phyloP scores from a whole-genome alignment of 306 rosid species.

The Boehmeria nivea region DNA sequence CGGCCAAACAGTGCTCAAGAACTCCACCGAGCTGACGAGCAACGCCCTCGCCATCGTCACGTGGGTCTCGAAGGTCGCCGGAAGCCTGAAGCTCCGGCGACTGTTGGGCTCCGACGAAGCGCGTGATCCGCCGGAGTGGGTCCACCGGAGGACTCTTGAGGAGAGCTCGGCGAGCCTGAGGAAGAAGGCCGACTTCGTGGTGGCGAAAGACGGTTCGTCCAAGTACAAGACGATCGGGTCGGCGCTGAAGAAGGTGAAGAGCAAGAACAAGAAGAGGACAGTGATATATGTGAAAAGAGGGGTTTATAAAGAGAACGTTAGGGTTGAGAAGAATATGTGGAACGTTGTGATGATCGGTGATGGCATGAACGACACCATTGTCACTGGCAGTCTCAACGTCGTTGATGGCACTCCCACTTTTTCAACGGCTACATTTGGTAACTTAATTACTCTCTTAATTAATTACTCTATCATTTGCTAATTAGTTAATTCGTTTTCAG shows the following conservation, averaged over 20 bases:
- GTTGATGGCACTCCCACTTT: conserved; percentile 87
- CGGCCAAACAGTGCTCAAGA: conserved; percentile 42
- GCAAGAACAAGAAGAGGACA: conserved; percentile 47
- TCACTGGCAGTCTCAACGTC: too few relatives aligned
- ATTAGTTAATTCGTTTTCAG: too few relatives aligned
- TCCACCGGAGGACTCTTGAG: conserved; percentile 21
- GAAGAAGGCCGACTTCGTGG: conserved; percentile 33
- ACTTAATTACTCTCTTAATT: not conserved
- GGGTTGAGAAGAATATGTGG: too few relatives aligned
- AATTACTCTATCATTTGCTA: too few relatives aligned
- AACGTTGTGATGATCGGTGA: too few relatives aligned
- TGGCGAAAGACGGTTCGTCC: conserved; percentile 50
- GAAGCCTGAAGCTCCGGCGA: conserved; percentile 31
- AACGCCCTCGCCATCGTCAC: conserved; percentile 73
- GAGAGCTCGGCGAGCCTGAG: conserved; percentile 19
- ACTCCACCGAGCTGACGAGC: conserved; percentile 57
- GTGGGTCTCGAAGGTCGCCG: conserved; percentile 30
- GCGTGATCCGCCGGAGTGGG: conserved; percentile 30
- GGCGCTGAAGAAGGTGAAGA: conserved; percentile 53
- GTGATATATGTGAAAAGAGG: too few relatives aligned
- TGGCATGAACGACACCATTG: too few relatives aligned
- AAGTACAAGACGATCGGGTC: conserved; percentile 45
- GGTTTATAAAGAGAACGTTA: too few relatives aligned
- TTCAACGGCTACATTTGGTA: conserved; percentile 75
- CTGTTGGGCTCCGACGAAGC: conserved; percentile 20